Evolutionary conservation across 495 filamentous ascomycete species (phyloP), one percentile per base, ranked within the genome.

Genomic region (Venustampulla echinocandica): DNA sequence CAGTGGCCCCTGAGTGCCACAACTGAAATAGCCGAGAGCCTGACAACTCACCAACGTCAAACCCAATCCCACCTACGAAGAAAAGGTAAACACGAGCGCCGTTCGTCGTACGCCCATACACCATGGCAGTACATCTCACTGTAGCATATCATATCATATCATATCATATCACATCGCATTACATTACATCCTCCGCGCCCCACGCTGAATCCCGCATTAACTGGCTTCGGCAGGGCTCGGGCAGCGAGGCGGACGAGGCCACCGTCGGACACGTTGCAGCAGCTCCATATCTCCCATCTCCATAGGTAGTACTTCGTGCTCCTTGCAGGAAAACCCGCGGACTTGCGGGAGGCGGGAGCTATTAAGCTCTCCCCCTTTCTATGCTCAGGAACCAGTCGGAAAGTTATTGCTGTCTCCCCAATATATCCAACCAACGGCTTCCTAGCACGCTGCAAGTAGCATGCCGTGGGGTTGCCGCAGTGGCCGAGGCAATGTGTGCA

Each of bases 371-470:
- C 39, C 53, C 49, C 53, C 49, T 55, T 48, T 23, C 50, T 38
- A 50, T 36, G 17, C 30, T 45, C 53, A 57, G 47, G 52, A 56
- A 54, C 55, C 54, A 53, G 50, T 58, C 50, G 52, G 60, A 46
- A 48, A 44, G 27, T 28, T 43, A 42, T 33, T 38, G 17, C 17
- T 38, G n/a, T n/a, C n/a, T n/a, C n/a, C n/a, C n/a, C n/a, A n/a
- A n/a, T 46, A 43, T 43, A 49, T 22, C 52, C 49, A 51, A 13
- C 56, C 56, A 59, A 59, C 56, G 40, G 32, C 17, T 19, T 42
- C 44, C 46, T 51, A 50, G 56, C 21, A 42, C 45, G 15, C 27
- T 50, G 52, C 52, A 49, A 43, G 28, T 28, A 6, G 28, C 43
- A 47, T 56, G 42, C 21, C 41, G n/a, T n/a, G n/a, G n/a, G n/a